Conservation (phyloP, 768 basidiomycete genomes). For the Mycena floridula region DNA sequence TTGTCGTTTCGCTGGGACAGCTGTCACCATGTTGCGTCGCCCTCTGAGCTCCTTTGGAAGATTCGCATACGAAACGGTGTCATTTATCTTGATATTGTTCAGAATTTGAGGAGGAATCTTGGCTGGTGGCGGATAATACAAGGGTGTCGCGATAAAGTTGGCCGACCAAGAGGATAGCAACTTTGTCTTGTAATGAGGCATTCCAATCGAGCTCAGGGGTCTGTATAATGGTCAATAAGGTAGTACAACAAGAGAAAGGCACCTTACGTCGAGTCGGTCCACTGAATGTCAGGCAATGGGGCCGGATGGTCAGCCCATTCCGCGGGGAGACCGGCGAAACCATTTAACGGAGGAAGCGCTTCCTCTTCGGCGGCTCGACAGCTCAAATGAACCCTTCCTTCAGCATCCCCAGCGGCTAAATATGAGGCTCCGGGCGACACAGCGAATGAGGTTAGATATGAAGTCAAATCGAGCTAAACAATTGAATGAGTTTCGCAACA, state of each 20-base stretch:
- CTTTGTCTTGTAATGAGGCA: conserved; percentile 73
- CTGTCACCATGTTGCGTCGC: conserved; percentile 67
- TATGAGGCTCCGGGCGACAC: conserved; percentile 87
- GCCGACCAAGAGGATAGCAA: conserved; percentile 73
- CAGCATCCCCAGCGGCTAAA: conserved; percentile 86
- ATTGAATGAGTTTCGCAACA: conserved; percentile 5
- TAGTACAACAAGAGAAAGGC: neutral
- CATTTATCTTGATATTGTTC: conserved; percentile 75
- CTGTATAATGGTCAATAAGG: conserved; percentile 29
- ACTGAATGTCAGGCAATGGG: conserved; percentile 64
- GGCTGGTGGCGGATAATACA: conserved; percentile 59
- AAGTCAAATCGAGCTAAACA: conserved; percentile 57
- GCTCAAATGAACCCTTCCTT: conserved; percentile 78
- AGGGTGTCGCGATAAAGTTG: conserved; percentile 29
- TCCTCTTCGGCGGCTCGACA: conserved; percentile 63
- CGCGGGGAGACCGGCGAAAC: conserved; percentile 79
- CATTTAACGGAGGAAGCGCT: conserved; percentile 68
- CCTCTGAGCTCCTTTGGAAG: conserved; percentile 84
- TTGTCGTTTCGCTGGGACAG: conserved; percentile 45
- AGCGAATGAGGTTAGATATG: conserved; percentile 75
- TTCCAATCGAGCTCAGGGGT: conserved; percentile 82
- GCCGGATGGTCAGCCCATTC: conserved; percentile 81
- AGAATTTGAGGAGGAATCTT: conserved; percentile 80
- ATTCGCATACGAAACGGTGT: conserved; percentile 85
- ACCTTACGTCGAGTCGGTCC: conserved; percentile 76